Evolutionary conservation across 352 stramenopile genomes (phyloP), one percentile per base, ranked within the genome.

Genomic region (Phytophthora sp.): DNA sequence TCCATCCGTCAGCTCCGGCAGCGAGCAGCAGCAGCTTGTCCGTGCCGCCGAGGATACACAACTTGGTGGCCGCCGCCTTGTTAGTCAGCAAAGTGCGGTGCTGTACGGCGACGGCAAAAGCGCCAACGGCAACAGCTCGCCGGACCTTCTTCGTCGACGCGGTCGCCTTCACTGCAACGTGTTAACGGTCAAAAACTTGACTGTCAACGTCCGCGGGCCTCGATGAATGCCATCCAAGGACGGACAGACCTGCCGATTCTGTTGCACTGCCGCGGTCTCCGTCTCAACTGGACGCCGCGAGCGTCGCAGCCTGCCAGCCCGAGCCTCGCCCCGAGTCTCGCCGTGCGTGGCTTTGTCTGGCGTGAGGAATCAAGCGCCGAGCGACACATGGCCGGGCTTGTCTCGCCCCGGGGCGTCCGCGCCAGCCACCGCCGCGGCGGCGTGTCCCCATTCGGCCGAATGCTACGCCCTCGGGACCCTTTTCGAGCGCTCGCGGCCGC

Each of bases 281-380:
- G 30, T 42, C 26, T 58, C 35, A 27, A 21, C 10, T 42, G 23
- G 18, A 50, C 18, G 21, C 37, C 24, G n/a, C 5, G 13, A 41
- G 24, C 27, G 10, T 12, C 35, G 41, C 21, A 27, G 38, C 54
- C 32, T 31, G 8, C 42, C 1, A 45, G 8, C 7, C 7, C 32
- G 7, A 18, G 8, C 32, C 4, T 9, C 38, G 28, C 6, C 11
- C 28, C 6, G 11, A 34, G 6, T 44, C 17, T n/a, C 15, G 15
- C 48, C n/a, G 31, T 46, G 57, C 57, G 57, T 68, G 59, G 45
- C 35, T 68, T 68, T 68, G 59, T 62, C 18, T 34, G 24, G 8
- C 10, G 15, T 57, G 59, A 64, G 53, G 24, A 64, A 69, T 69
- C 60, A 64, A 54, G 28, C 20, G 48, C 26, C 2, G 26, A 27